Conservation (phyloP, 83 land plant species). For the Larix sibirica region DNA sequence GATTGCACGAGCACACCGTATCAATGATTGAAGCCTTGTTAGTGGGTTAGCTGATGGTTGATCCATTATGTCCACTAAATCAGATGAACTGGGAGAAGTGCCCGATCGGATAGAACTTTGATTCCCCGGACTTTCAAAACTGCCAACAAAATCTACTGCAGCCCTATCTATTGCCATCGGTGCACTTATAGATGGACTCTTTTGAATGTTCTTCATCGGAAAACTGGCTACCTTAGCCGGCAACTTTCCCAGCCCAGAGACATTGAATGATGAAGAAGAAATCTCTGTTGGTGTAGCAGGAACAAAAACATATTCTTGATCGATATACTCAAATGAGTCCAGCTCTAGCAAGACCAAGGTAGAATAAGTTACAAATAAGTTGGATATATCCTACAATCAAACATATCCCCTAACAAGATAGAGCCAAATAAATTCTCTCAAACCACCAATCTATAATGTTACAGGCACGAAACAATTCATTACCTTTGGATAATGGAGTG, state of each 20-base stretch:
- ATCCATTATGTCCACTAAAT: slow-evolving; percentile 27
- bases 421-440: not conserved
- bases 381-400: not conserved
- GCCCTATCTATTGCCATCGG: slow-evolving; percentile 17
- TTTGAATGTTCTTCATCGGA: slow-evolving; percentile 30
- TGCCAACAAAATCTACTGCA: slow-evolving; percentile 5
- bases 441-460: not conserved
- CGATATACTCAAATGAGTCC: slow-evolving; percentile 67
- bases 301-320: slow-evolving; percentile 73
- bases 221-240: slow-evolving; percentile 15
- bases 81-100: slow-evolving; percentile 18
- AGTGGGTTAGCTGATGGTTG: slow-evolving; percentile 44
- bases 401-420: not conserved
- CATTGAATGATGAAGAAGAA: slow-evolving; percentile 34
- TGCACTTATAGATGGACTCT: slow-evolving; percentile 16
- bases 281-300: slow-evolving; percentile 44
- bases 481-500: not conserved
- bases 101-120: slow-evolving; percentile 18
- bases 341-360: slow-evolving; percentile 12
- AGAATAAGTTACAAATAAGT: slow-evolving; percentile 6
- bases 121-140: slow-evolving; percentile 1
- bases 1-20: slow-evolving; percentile 48
- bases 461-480: too few relatives aligned
- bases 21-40: slow-evolving; percentile 48
- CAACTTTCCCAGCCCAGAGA: slow-evolving; percentile 37